These are phyloP conservation scores for Diaporthe citrichinensis DNA, from an alignment of 2,329 filamentous ascomycete species.

Conservation along the genomic window DNA sequence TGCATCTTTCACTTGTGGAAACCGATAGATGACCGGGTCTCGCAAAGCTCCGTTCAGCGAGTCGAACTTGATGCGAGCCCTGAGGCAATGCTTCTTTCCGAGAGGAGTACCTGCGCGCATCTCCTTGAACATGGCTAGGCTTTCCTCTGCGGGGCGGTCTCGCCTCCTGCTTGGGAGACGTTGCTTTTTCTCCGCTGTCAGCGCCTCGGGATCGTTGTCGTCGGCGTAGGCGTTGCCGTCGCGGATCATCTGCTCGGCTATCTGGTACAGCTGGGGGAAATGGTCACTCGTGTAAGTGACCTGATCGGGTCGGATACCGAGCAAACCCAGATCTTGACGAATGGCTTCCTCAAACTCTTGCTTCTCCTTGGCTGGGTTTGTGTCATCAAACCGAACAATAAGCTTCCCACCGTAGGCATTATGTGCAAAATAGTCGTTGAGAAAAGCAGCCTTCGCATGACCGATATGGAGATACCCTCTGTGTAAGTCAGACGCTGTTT, in stretches of 20 bases:
- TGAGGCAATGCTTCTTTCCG: conserved; percentile 89
- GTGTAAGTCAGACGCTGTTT: background rate
- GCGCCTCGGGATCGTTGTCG: conserved; percentile 90
- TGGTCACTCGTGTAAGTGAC: conserved; percentile 96
- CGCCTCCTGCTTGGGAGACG: conserved; percentile 86
- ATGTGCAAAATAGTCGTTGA: conserved; percentile 97
- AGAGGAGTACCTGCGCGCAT: conserved; percentile 90
- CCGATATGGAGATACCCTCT: conserved; percentile 93
- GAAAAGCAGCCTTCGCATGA: conserved; percentile 91
- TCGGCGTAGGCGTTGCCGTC: conserved; percentile 93
- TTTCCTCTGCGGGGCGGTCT: conserved; percentile 85
- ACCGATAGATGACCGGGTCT: conserved; percentile 97
- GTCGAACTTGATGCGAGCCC: conserved; percentile 92
- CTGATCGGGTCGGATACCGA: conserved; percentile 91
- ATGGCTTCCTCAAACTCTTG: conserved; percentile 96
- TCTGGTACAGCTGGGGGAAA: conserved; percentile 92
- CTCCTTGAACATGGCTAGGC: conserved; percentile 86
- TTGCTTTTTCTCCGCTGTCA: conserved; percentile 87
- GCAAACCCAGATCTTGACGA: conserved; percentile 88
- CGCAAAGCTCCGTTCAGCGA: conserved; percentile 96
- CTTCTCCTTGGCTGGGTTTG: conserved; percentile 97
- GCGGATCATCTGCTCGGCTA: conserved; percentile 86
- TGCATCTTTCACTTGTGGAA: conserved; percentile 53
- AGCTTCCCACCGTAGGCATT: conserved; percentile 92
- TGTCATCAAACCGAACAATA: conserved; percentile 95